These are phyloP conservation scores for Cladophialophora bantiana DNA, from an alignment of 2,329 filamentous ascomycete genomes.

Conservation along the genomic window DNA sequence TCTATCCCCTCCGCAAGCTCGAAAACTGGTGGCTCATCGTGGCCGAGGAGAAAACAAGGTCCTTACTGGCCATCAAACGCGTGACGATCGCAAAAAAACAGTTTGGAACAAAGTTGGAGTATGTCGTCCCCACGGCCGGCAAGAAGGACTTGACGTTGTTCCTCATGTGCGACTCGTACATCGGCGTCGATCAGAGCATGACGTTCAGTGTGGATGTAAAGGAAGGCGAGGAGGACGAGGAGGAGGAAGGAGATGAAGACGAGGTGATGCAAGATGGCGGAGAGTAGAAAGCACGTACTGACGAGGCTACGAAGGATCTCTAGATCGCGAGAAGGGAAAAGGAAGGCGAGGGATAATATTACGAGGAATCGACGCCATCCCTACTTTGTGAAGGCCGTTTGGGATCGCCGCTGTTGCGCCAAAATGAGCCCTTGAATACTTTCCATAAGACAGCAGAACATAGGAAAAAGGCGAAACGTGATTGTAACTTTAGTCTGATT, in stretches of 20 bases:
- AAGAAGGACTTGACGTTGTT: conserved; percentile 88
- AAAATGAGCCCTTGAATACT: not conserved
- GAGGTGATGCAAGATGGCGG: conserved; percentile 23
- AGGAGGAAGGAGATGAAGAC: conserved; percentile 78
- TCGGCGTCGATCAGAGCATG: conserved; percentile 95
- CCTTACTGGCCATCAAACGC: conserved; percentile 88
- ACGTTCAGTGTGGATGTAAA: conserved; percentile 83
- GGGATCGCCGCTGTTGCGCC: not conserved
- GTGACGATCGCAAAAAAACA: conserved; percentile 80
- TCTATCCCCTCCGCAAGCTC: conserved; percentile 89
- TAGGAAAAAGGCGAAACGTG: not conserved
- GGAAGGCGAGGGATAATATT: not conserved
- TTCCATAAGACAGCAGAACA: not conserved
- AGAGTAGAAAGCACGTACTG: conserved; percentile 1
- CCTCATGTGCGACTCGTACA: conserved; percentile 96
- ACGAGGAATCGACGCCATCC: not conserved
- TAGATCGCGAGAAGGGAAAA: not conserved
- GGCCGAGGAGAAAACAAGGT: conserved; percentile 88
- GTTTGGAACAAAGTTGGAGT: conserved; percentile 81
- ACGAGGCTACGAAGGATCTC: not conserved
- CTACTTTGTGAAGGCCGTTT: not conserved
- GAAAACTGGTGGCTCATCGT: conserved; percentile 99
- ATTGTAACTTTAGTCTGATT: not conserved
- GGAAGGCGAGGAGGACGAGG: conserved; percentile 94
- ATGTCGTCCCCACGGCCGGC: conserved; percentile 82